Percentiles rank a stretch among this genome's conserved stretches.
Conservation (phyloP, 192 early-diverging fungal species). For the Neocallimastix lanati region DNA sequence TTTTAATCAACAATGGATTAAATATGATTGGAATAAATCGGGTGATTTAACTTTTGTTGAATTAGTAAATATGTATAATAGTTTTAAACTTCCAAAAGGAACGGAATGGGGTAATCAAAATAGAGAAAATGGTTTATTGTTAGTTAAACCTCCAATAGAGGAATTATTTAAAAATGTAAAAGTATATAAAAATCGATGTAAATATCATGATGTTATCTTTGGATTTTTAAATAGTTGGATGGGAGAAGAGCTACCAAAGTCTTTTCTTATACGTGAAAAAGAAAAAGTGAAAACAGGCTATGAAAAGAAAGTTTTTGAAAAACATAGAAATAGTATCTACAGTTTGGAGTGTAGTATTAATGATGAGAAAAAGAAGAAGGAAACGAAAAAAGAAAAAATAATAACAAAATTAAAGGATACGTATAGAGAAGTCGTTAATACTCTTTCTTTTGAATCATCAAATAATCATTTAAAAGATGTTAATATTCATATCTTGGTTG, state of each 20-base stretch:
- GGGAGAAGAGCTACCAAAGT: not conserved
- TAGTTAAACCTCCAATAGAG: not conserved
- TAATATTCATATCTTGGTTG: not conserved
- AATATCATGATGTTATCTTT: not conserved
- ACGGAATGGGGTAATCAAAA: not conserved
- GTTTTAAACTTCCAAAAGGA: not conserved
- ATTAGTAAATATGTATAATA: not conserved
- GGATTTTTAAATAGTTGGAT: not conserved
- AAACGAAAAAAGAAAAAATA: not conserved
- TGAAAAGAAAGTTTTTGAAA: not conserved
- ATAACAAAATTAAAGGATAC: not conserved
- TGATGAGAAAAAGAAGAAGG: not conserved
- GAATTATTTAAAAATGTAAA: not conserved
- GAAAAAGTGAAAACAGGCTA: not conserved
- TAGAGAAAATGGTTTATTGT: not conserved
- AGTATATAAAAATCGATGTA: not conserved
- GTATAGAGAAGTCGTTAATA: not conserved
- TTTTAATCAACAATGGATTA: not conserved
- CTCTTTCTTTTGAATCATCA: not conserved
- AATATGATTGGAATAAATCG: not conserved
- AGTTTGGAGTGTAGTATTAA: not conserved
- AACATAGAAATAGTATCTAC: not conserved
- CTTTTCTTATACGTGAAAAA: not conserved
- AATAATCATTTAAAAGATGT: not conserved
- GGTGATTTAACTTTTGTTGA: not conserved